Evolutionary conservation across 225 moss, liverwort and hornwort genomes (phyloP), one percentile per base, ranked within the genome.

Genomic region (Physcomitrellopsis africana): DNA sequence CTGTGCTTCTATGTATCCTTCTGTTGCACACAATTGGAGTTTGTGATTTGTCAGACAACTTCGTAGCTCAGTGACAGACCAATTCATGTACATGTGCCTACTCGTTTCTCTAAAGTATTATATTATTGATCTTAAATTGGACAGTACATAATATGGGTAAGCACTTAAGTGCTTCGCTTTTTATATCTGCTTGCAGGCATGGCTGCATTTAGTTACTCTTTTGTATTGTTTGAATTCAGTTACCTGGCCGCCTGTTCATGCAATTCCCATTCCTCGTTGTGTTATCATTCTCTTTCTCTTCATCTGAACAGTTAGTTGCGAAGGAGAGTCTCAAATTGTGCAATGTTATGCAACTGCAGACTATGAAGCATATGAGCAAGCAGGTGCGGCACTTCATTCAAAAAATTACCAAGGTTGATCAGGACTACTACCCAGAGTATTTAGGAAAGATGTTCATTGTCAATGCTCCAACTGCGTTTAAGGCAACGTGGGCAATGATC

Each of bases 361-460:
- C 47, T 22, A 81, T 85, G 81, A 81, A 81, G 70, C 77, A 85
- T 29, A 78, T 85, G 78, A 85, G 81, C 71, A 85, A 85, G 78
- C 81, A 77, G 67, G 81, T 85, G 65, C 78, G 85, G 17, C 73
- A 81, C 53, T 85, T 85, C 32, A 81, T 85, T 26, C 85, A 85
- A 32, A 85, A 74, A 46, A 85, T 85, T 42, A 85, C 81, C 44
- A 85, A 81, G 67, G 60, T 85, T 19, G 85, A 81, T 67, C 81
- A 85, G 74, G 85, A 85, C 75, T 81, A 77, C 37, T 84, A 84
- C 45, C 84, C 84, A 11, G 84, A 84, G 73, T 80, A 84, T 29
- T 41, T 84, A 66, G 84, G 84, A 42, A 85, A 81, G 53, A 85
- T 81, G 85, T 78, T 85, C 19, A 81, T 81, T 26, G 85, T 85